phyloP scores from a whole-genome alignment of 2,329 filamentous ascomycete species.

The Coniella vitis region DNA sequence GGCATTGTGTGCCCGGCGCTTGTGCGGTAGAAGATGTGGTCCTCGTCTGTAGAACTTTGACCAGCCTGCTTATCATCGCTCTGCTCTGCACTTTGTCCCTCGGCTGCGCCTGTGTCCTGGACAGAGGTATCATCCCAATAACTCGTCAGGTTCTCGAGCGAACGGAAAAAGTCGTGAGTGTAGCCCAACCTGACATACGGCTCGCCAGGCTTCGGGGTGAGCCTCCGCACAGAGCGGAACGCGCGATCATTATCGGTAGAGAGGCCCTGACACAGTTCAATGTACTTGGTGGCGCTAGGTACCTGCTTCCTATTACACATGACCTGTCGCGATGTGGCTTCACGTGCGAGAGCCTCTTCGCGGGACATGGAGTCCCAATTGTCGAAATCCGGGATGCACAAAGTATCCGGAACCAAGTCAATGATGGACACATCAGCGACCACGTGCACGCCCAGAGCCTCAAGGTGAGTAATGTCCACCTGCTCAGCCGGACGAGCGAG shows the following conservation, averaged over 20 bases:
- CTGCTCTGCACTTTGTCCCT: slow-evolving; percentile 14
- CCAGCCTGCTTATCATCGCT: slow-evolving; percentile 15
- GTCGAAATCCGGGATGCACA: slow-evolving; percentile 46
- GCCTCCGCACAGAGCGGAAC: slow-evolving; percentile 53
- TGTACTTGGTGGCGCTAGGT: slow-evolving; percentile 51
- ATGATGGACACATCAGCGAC: slow-evolving; percentile 40
- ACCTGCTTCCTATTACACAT: slow-evolving; percentile 48
- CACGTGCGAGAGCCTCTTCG: slow-evolving; percentile 43
- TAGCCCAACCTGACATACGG: slow-evolving; percentile 51
- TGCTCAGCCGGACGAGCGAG: slow-evolving; percentile 45
- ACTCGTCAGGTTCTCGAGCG: slow-evolving; percentile 50
- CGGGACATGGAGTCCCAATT: slow-evolving; percentile 42
- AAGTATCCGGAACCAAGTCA: slow-evolving; percentile 47
- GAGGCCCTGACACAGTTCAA: slow-evolving; percentile 53
- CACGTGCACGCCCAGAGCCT: slow-evolving; percentile 52
- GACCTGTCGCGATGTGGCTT: slow-evolving; percentile 39
- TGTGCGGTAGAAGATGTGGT: slow-evolving; percentile 35
- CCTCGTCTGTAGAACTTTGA: slow-evolving; percentile 6
- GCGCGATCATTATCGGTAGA: slow-evolving; percentile 49
- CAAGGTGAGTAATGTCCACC: slow-evolving; percentile 42
- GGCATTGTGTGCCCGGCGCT: slow-evolving; percentile 50
- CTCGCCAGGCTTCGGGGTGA: slow-evolving; percentile 48
- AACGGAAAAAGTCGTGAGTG: slow-evolving; percentile 59
- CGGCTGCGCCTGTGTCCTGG: slow-evolving; percentile 17
- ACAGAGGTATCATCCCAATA: slow-evolving; percentile 58